Evolutionary conservation across 208 protist genomes (phyloP), one percentile per base, ranked within the genome.

Genomic region (Leishmania gerbilli): DNA sequence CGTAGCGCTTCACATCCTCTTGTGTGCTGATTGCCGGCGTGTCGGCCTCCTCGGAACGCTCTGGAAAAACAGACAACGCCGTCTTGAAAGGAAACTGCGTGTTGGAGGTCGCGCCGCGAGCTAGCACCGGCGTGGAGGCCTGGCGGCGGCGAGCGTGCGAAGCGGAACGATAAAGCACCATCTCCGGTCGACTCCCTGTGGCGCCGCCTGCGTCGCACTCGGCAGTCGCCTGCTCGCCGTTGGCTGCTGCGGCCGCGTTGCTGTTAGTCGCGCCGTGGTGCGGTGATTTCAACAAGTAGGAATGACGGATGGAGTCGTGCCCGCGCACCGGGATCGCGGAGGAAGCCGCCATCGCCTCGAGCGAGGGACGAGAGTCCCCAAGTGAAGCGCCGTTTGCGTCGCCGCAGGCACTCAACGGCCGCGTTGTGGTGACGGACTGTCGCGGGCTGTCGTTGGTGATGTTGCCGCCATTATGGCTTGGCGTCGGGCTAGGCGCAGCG

Each of bases 1-100:
- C 80, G 74, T 79, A 86, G 65, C 56, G 69, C 74, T 85, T 84
- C 79, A 90, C 76, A 17, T 88, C 79, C 71, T 84, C 84, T 62
- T 81, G 84, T 37, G 79, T 84, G 17, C 65, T 79, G 53, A 74
- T 49, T 2, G 45, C 71, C 0, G 74, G 49, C 3, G 15, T 53
- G 7, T 51, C 74, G 6, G 37, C 47, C 15, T 55, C 51, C 49
- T 74, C 64, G 34, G 74, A 55, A 11, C 27, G 71, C 21, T 78
- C 71, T 3, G 77, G 77, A 1, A 78, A 81, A 34, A 74, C 74
- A 17, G 65, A 77, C 7, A 74, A 65, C 3, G 74, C 75, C 2
- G 56, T 81, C 60, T 81, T 82, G 17, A 77, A 65, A 7, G 77
- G 74, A 7, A 13, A 55, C 78, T 55, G 27, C 17, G 55, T n/a